Conservation (phyloP, 108 stramenopile genomes). For the Aurantiochytrium sp. region DNA sequence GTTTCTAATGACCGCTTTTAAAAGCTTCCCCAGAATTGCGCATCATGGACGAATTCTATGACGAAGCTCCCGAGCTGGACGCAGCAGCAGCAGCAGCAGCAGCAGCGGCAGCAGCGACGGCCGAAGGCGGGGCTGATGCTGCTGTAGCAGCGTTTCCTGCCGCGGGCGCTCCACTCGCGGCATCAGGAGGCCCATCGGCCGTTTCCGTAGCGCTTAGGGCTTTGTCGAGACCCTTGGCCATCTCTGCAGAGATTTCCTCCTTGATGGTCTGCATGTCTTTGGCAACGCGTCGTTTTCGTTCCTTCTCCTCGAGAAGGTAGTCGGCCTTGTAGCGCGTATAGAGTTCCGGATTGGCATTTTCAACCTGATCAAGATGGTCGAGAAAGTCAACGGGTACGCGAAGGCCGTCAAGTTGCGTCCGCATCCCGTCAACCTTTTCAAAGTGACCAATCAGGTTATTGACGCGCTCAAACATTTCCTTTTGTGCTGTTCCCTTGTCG, state of each 20-base stretch:
- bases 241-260: not conserved
- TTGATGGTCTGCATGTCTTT: not conserved
- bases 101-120: no score
- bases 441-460: not conserved
- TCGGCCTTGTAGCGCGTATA: not conserved
- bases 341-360: not conserved
- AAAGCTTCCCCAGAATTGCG: no score
- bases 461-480: not conserved
- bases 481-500: not conserved
- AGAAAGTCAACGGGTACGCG: conserved; percentile 3
- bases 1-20: no score
- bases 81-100: no score
- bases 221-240: not conserved
- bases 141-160: no score
- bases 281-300: not conserved
- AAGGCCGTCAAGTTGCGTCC: not conserved
- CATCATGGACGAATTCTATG: no score
- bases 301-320: not conserved
- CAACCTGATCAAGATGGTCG: not conserved
- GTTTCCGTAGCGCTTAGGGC: not conserved
- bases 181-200: no score
- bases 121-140: no score
- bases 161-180: no score
- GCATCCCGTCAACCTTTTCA: not conserved
- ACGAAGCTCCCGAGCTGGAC: no score